Base-by-base conservation (phyloP, 2,329 filamentous ascomycete genomes). In the Aureobasidium sp. region DNA sequence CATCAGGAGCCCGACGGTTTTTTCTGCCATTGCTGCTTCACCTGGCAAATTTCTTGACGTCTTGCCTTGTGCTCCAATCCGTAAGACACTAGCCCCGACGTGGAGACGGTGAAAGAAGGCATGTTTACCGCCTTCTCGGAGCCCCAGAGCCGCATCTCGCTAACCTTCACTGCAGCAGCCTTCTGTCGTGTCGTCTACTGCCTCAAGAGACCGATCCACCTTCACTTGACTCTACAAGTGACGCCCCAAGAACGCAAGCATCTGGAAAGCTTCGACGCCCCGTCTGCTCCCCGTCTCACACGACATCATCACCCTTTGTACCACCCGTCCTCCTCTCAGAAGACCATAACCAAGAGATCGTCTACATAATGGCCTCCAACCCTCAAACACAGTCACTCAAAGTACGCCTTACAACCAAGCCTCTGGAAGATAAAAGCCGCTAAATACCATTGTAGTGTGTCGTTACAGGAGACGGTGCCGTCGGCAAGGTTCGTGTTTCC, bases 391-490 rank as follows among this genome's bases (percentile, higher is more conserved):
- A 95, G 80, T 95, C 90, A 70, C 80, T 96, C 74, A 96, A 96
- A 90, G 91, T 94, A 80, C 65, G 67, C 55, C 41, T 17, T 27
- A 15, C 17, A 5, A 31, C n/a, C 29, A n/a, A 52, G 34, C 36
- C 58, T 6, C 20, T 11, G 22, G 22, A 49, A 31, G 15, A 56
- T 20, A 27, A 8, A 41, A 51, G 55, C 53, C 64, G 66, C 62
- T 60, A 62, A 68, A 42, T 59, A 61, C 27, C 27, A 55, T 65
- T 70, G 65, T 71, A 97, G 91, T 99, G 94, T 77, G 94, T 99
- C 75, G 94, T 99, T 74, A 97, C 94, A 66, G 94, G 94, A 80
- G 94, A 99, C 78, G 94, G 94, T 90, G 94, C 94, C 75, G 94
- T 99, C 71, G 94, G 94, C 78, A 99, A 99, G 86, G 92, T 96